Conservation (phyloP, 768 basidiomycete species). For the Tylopilus sp. region DNA sequence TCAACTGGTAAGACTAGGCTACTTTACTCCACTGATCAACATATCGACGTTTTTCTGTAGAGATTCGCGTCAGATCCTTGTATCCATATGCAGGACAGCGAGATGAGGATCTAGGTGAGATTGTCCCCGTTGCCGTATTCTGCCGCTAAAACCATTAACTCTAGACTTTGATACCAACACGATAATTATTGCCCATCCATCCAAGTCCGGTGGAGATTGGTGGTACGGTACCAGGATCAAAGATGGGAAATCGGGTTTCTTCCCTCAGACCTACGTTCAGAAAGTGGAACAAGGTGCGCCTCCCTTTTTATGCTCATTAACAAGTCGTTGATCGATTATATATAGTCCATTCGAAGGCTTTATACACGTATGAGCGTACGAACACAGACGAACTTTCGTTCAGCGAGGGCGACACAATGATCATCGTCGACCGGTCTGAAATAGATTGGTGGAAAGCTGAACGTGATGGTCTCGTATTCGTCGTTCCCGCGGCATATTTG, state of each 20-base stretch:
- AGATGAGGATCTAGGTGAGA: constrained; percentile 82
- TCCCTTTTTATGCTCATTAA: background rate
- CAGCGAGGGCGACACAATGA: constrained; percentile 71
- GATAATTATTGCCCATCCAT: constrained; percentile 77
- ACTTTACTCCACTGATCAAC: too few species aligned
- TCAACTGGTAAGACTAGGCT: constrained; percentile 42
- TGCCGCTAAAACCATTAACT: background rate
- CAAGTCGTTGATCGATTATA: background rate
- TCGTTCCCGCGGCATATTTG: constrained; percentile 90
- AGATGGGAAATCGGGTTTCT: constrained; percentile 73
- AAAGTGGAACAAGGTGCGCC: constrained; percentile 56
- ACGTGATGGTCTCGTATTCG: constrained; percentile 76
- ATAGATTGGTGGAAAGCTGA: constrained; percentile 97
- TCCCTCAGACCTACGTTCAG: constrained; percentile 88
- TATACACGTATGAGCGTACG: constrained; percentile 71
- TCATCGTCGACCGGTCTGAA: constrained; percentile 80
- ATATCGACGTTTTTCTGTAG: constrained; percentile 37
- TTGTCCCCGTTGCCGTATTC: background rate
- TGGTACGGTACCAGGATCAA: constrained; percentile 78
- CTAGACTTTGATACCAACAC: constrained; percentile 79
- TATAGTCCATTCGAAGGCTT: constrained; percentile 67
- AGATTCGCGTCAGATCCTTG: constrained; percentile 71
- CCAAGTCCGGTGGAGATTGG: constrained; percentile 86
- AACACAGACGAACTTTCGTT: constrained; percentile 85
- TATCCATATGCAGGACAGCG: constrained; percentile 87